Evolutionary conservation across 176 grass and related monocot species (phyloP).

Genomic region (Puya raimondii): DNA sequence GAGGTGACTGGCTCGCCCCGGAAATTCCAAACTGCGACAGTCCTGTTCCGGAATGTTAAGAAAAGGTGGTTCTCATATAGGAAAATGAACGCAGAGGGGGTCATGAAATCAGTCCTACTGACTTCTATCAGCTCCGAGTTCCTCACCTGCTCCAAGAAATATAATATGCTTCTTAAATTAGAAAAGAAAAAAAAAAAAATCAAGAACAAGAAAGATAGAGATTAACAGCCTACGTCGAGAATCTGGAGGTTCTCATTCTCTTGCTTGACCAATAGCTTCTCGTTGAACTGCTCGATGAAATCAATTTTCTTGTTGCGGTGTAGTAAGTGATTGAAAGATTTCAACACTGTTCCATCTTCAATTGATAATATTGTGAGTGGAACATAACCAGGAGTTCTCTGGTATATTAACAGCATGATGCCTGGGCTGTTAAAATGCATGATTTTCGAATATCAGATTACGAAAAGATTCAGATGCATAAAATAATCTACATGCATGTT

Average conservation of each 20-base stretch:
- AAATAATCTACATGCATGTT: constrained; percentile 1
- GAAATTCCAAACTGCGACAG: constrained; percentile 62
- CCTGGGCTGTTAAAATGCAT: constrained; percentile 34
- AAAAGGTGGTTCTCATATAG: constrained; percentile 63
- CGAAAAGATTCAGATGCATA: constrained; percentile 4
- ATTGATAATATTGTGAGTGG: constrained; percentile 53
- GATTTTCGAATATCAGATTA: constrained; percentile 10
- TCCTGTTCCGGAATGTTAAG: constrained; percentile 63
- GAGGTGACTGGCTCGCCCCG: constrained; percentile 60
- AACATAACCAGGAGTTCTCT: constrained; percentile 38
- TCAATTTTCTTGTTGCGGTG: constrained; percentile 65
- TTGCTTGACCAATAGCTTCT: constrained; percentile 67
- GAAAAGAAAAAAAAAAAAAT: background rate
- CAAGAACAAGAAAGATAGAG: constrained; percentile 4
- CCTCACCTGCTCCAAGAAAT: constrained; percentile 40
- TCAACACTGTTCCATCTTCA: constrained; percentile 52
- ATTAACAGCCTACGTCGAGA: constrained; percentile 37
- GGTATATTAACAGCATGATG: constrained; percentile 64
- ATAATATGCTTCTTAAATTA: constrained; percentile 17
- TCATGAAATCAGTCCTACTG: constrained; percentile 59
- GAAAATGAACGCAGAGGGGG: constrained; percentile 69
- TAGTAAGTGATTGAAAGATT: constrained; percentile 53
- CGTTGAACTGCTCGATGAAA: constrained; percentile 74
- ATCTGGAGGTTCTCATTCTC: constrained; percentile 78
- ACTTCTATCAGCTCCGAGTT: constrained; percentile 55